Evolutionary conservation across 106 monocot genomes (phyloP), one percentile per base, ranked within the genome.

Genomic region (Apostasia ramifera): DNA sequence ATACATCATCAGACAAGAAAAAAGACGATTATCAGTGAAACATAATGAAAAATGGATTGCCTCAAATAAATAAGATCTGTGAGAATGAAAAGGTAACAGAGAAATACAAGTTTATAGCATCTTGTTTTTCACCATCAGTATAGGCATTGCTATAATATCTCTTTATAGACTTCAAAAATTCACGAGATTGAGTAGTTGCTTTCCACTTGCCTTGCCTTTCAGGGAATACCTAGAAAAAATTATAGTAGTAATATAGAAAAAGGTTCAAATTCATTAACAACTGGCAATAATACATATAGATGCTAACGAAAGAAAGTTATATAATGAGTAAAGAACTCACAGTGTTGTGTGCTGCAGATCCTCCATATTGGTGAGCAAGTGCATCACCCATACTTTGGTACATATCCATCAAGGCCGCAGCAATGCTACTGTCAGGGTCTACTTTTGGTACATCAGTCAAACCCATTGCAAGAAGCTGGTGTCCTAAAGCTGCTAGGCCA

Each of bases 201-300:
- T 88, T 98, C 93, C 93, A 98, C 55, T 87, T 98, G 50, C 98
- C 98, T 90, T 98, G 98, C 71, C 93, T 93, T 79, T 98, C 98
- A 70, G 90, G 79, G 70, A 98, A 98, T 56, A 98, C 93, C 98
- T 97, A 70, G 50, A 80, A 76, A 67, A 5, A 68, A 44, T 10
- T 44, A 51, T 71, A 66, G 56, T 61, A 60, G 61, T 64, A 38
- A 72, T 50, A 40, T 53, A 48, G n/a, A 63, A 44, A 3, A 58
- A 40, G 6, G 15, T 15, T 2, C 6, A 14, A 41, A 71, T 37
- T 14, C n/a, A 75, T 57, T 42, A 59, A 53, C 47, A 56, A 50
- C 4, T 6, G 48, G 41, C 1, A 8, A 39, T 50, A 44, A 66
- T 50, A 61, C 38, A 1, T 53, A 66, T 50, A 61, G 44, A 1